Percentiles rank a stretch among this genome's conserved stretches.
Conservation (phyloP, 1,284 basidiomycete species). For the Apiotrichum akiyoshidainum region DNA sequence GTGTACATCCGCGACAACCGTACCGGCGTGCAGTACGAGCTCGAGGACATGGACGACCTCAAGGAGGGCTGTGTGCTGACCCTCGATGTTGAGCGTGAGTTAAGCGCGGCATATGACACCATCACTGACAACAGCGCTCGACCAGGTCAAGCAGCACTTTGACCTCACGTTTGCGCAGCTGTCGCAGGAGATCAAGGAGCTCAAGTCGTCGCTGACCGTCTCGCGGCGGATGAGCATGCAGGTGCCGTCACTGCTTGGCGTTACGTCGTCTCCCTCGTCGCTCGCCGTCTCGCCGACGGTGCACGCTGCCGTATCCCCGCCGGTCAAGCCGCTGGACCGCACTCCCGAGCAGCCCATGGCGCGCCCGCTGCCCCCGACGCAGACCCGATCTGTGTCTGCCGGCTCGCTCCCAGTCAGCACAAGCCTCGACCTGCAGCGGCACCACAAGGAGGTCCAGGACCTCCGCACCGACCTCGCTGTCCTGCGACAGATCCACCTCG, state of each 20-base stretch:
- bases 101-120: not conserved
- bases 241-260: slow-evolving; percentile 45
- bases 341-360: slow-evolving; percentile 25
- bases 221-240: slow-evolving; percentile 50
- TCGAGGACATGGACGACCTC: slow-evolving; percentile 93
- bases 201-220: slow-evolving; percentile 60
- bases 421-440: slow-evolving; percentile 74
- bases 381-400: not conserved
- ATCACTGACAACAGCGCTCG: slow-evolving; percentile 64
- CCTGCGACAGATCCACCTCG: slow-evolving; percentile 88
- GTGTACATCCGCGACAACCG: slow-evolving; percentile 91
- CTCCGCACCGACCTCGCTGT: slow-evolving; percentile 87
- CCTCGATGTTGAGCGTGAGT: slow-evolving; percentile 92
- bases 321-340: slow-evolving; percentile 10
- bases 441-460: slow-evolving; percentile 91
- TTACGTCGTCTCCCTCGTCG: slow-evolving; percentile 18
- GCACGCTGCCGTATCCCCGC: slow-evolving; percentile 5
- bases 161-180: slow-evolving; percentile 80
- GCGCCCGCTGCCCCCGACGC: slow-evolving; percentile 8
- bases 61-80: slow-evolving; percentile 82
- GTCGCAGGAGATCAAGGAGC: slow-evolving; percentile 88
- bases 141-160: slow-evolving; percentile 98
- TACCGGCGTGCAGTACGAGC: slow-evolving; percentile 89
- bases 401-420: not conserved
- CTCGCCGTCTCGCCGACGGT: not conserved